Evolutionary conservation across 1,284 basidiomycete genomes (phyloP).

Genomic region (Tilletia setariae): DNA sequence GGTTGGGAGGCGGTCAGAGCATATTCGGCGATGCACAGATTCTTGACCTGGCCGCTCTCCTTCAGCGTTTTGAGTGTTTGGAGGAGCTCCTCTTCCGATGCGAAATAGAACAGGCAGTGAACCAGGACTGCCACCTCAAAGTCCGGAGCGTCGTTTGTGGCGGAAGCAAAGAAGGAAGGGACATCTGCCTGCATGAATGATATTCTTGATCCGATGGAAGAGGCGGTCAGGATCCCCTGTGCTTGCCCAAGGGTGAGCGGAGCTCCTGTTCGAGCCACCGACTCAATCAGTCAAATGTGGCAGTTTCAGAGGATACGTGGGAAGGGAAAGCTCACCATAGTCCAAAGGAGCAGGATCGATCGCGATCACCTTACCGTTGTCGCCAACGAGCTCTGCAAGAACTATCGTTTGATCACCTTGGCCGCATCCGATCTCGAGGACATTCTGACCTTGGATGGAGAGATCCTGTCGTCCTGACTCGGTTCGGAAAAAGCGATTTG

Average conservation of each 20-base stretch:
- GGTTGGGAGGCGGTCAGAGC: slow-evolving; percentile 47
- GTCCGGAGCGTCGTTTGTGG: not conserved
- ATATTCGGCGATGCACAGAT: slow-evolving; percentile 57
- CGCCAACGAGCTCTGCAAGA: slow-evolving; percentile 56
- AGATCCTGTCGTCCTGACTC: not conserved
- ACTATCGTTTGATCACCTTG: slow-evolving; percentile 58
- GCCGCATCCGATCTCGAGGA: slow-evolving; percentile 59
- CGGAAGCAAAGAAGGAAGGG: slow-evolving; percentile 47
- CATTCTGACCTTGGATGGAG: slow-evolving; percentile 36
- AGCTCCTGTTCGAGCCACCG: slow-evolving; percentile 42
- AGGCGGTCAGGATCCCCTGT: slow-evolving; percentile 54
- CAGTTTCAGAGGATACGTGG: not conserved
- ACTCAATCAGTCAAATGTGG: not conserved
- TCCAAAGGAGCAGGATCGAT: slow-evolving; percentile 57
- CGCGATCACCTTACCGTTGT: slow-evolving; percentile 56
- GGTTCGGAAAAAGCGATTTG: slow-evolving; percentile 53
- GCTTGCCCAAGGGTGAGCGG: slow-evolving; percentile 58
- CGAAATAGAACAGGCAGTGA: slow-evolving; percentile 59
- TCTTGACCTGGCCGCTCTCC: not conserved
- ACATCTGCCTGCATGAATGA: slow-evolving; percentile 56
- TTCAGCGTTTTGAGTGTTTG: slow-evolving; percentile 54
- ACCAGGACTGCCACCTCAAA: slow-evolving; percentile 57
- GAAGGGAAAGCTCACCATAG: slow-evolving; percentile 51
- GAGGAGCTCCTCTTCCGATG: slow-evolving; percentile 52
- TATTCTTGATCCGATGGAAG: slow-evolving; percentile 55